phyloP scores from a whole-genome alignment of 73 alveolate species.

The Paramecium sexaurelia region DNA sequence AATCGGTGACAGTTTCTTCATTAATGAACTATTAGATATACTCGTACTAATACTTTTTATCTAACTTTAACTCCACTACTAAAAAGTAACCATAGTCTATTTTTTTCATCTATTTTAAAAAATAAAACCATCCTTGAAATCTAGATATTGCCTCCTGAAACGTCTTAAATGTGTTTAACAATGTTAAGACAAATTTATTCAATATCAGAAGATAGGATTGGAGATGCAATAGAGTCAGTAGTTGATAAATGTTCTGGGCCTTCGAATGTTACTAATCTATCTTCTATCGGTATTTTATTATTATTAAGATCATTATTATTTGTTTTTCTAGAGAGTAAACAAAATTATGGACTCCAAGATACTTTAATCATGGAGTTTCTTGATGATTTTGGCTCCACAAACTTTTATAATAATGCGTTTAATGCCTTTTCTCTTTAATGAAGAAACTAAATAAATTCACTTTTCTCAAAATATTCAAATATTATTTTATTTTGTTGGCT shows the following conservation, averaged over 20 bases:
- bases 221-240: conserved; percentile 83
- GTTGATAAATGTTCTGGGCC: conserved; percentile 85
- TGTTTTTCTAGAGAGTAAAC: conserved; percentile 81
- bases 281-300: conserved; percentile 76
- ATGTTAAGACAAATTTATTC: conserved; percentile 80
- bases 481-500: conserved; percentile 69
- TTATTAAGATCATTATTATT: conserved; percentile 73
- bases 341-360: conserved; percentile 85
- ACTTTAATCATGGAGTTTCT: conserved; percentile 83
- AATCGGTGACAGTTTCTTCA: conserved; percentile 24
- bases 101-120: conserved; percentile 83
- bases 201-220: conserved; percentile 81
- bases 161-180: conserved; percentile 82
- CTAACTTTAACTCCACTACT: conserved; percentile 79
- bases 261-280: conserved; percentile 82
- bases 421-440: conserved; percentile 80
- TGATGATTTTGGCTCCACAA: conserved; percentile 80
- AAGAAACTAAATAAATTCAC: conserved; percentile 75
- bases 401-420: conserved; percentile 81
- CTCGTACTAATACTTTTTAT: neutral
- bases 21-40: conserved; percentile 34
- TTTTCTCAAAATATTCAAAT: conserved; percentile 80
- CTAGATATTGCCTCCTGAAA: conserved; percentile 81
- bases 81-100: conserved; percentile 81
- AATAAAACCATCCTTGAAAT: conserved; percentile 84